phyloP scores from a whole-genome alignment of 1,284 basidiomycete species.

The Spongispora temasekensis region DNA sequence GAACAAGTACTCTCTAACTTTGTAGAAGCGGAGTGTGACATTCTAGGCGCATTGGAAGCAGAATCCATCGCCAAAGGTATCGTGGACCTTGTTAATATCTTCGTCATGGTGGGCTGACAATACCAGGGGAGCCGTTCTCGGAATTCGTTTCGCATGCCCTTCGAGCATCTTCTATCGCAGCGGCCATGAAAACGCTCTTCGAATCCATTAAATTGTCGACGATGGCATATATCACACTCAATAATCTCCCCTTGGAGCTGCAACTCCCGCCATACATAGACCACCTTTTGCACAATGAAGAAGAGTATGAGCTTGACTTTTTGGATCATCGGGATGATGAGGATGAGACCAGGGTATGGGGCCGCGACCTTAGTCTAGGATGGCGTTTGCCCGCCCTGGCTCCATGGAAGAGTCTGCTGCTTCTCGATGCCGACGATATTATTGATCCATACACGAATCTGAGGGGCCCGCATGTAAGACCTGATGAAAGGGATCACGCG shows the following conservation, averaged over 20 bases:
- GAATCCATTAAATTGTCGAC: conserved; percentile 71
- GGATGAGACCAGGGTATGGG: conserved; percentile 62
- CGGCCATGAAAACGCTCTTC: conserved; percentile 73
- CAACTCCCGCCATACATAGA: conserved; percentile 82
- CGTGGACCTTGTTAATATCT: conserved; percentile 9
- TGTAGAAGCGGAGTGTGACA: conserved; percentile 76
- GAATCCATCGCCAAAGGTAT: conserved; percentile 61
- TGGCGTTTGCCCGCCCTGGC: conserved; percentile 73
- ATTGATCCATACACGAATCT: conserved; percentile 64
- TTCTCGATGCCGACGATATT: conserved; percentile 67
- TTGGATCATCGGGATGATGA: conserved; percentile 50
- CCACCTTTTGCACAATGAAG: conserved; percentile 60
- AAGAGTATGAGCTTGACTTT: conserved; percentile 43
- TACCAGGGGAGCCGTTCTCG: conserved; percentile 55
- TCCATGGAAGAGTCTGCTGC: conserved; percentile 92
- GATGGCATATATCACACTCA: conserved; percentile 75
- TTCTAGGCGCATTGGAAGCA: conserved; percentile 69
- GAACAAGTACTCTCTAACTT: conserved; percentile 84
- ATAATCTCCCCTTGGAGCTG: conserved; percentile 75
- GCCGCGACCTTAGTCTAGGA: conserved; percentile 64
- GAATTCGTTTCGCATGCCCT: conserved; percentile 62
- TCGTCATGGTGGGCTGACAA: conserved; percentile 9
- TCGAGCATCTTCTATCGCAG: conserved; percentile 67
- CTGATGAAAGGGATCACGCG: conserved; percentile 65
- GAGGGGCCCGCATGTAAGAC: conserved; percentile 58